These are phyloP conservation scores for Penicillium sp. DNA, from an alignment of 2,329 filamentous ascomycete species.

Conservation along the genomic window DNA sequence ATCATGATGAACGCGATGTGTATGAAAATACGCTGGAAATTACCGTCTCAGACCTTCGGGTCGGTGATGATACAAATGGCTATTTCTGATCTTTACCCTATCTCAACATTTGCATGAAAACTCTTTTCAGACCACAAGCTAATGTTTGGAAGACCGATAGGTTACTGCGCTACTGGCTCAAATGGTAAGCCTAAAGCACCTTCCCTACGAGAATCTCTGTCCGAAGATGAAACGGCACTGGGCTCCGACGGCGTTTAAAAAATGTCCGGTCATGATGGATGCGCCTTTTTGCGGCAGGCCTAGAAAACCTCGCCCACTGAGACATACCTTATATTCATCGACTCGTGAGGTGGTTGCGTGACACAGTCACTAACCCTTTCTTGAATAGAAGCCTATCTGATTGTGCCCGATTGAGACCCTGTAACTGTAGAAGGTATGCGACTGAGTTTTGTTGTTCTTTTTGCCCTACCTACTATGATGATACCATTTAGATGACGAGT, in stretches of 20 bases:
- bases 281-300: conserved; percentile 89
- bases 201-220: conserved; percentile 8
- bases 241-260: conserved; percentile 67
- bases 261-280: conserved; percentile 63
- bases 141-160: conserved; percentile 17
- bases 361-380: conserved; percentile 23
- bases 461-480: conserved; percentile 35
- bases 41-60: conserved; percentile 73
- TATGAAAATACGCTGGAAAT: conserved; percentile 74
- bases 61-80: conserved; percentile 76
- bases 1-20: conserved; percentile 50
- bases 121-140: conserved; percentile 8
- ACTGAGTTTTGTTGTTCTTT: neutral
- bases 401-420: conserved; percentile 6
- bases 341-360: conserved; percentile 15
- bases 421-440: conserved; percentile 18
- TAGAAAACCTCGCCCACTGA: conserved; percentile 99
- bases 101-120: conserved; percentile 13
- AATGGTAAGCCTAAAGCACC: conserved; percentile 21
- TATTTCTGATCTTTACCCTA: conserved; percentile 57
- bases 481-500: conserved; percentile 55
- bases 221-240: conserved; percentile 64
- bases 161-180: neutral
- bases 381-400: conserved; percentile 13
- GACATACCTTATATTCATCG: conserved; percentile 22